Evolutionary conservation across 352 stramenopile species (phyloP), one percentile per base, ranked within the genome.

Genomic region (Pythium volutum): DNA sequence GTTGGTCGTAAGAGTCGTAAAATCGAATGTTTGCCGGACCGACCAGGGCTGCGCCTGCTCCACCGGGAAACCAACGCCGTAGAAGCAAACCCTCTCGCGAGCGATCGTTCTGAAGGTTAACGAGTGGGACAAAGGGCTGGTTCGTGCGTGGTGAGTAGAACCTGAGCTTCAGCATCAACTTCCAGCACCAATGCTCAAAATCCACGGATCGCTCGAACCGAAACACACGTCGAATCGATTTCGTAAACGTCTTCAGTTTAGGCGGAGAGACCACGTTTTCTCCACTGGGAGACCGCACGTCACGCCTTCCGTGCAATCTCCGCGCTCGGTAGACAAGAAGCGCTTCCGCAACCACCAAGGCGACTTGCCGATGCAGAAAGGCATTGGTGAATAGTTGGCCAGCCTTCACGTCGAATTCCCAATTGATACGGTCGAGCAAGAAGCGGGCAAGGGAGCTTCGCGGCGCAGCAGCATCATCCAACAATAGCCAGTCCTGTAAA

Each of bases 121-220:
- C 89, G 2, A 93, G 70, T 20, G 71, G 66, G 1, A 93, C 48
- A 49, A 91, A 76, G 7, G 86, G 84, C 29, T 88, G 68, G 25
- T 90, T 79, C 1, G 77, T 82, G 22, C 71, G 72, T 2, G 79
- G 79, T 10, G 82, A 90, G 59, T 95, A 91, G 68, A 95, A 93
- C 16, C 79, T 75, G 39, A 95, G 70, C 60, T 90, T 92, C 2
- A 93, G 74, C 63, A 95, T 88, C 2, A 93, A 47, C 54, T 79
- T 85, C 86, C 86, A 95, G 62, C 84, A 93, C 86, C 86, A 95
- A 12, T 82, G 76, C 23, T 87, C 73, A 48, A 95, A 93, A 62
- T 95, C 81, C 11, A 95, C 74, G 3, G 69, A 77, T 42, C 76
- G 67, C 31, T 79, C 76, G 10, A 90, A 59, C 64, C 84, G 89